Evolutionary conservation across 371 early-diverging fungal species (phyloP).

Genomic region (Rhizomucor miehei): DNA sequence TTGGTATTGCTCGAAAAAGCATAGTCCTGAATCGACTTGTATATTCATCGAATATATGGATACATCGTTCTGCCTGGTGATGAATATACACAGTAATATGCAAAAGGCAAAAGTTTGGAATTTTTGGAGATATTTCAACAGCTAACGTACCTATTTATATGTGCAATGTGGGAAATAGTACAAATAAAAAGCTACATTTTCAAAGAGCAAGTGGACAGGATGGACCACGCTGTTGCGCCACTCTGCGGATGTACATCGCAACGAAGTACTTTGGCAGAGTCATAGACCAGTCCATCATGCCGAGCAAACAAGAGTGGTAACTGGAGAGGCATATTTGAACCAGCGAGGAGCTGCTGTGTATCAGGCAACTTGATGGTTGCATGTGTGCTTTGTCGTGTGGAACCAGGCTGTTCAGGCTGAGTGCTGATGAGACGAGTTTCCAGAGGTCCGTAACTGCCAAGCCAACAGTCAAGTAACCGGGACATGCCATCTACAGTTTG

Average conservation of each 20-base stretch:
- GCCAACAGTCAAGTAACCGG: slow-evolving; percentile 33
- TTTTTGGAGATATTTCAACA: no score
- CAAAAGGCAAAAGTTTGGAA: no score
- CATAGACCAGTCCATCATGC: slow-evolving; percentile 37
- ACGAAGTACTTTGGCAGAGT: slow-evolving; percentile 31
- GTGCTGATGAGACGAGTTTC: slow-evolving; percentile 18
- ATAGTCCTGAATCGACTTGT: no score
- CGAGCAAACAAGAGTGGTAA: slow-evolving; percentile 29
- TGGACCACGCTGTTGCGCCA: no score
- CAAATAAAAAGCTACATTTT: no score
- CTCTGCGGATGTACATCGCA: not conserved
- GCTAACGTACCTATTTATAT: no score
- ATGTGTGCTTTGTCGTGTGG: slow-evolving; percentile 26
- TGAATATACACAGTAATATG: no score
- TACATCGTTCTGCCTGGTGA: no score
- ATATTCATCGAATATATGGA: no score
- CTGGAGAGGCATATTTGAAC: slow-evolving; percentile 24
- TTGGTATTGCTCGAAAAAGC: no score
- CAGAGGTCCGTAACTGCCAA: slow-evolving; percentile 38
- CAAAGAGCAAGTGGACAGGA: no score
- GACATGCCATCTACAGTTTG: slow-evolving; percentile 19
- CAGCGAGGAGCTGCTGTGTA: slow-evolving; percentile 21
- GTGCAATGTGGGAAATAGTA: no score
- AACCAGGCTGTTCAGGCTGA: slow-evolving; percentile 15
- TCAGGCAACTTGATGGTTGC: slow-evolving; percentile 25